Evolutionary conservation across 371 early-diverging fungal genomes (phyloP), one percentile per base, ranked within the genome.

Genomic region (Rhizopus stolonifer): DNA sequence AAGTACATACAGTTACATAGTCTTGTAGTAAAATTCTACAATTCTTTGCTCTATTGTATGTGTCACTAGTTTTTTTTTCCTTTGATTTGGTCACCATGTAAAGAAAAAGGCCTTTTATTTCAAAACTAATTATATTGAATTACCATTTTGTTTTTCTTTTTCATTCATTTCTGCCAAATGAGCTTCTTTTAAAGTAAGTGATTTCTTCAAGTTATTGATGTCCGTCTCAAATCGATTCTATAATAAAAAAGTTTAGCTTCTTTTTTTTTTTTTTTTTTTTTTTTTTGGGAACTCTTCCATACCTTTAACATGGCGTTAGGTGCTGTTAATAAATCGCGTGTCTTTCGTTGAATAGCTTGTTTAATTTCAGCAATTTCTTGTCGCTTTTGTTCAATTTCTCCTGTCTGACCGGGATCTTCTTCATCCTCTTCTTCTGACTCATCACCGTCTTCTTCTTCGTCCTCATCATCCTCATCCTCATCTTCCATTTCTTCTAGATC

Each of bases 291-390:
- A n/a, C n/a, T n/a, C n/a, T n/a, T n/a, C n/a, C n/a, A n/a, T 67
- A 74, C 78, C 74, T 72, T 72, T 1, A 78, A 33, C 56, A 78
- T 78, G 6, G 74, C 69, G 48, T 78, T 78, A n/a, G 74, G 70
- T 15, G 74, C 74, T 22, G 74, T 70, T 1, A 61, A 46, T 13
- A 72, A 46, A 65, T 78, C 72, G 1, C 64, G 57, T 3, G 53
- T 65, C 58, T 78, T 74, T 13, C 69, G 47, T 36, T 78, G 70
- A 46, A 78, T 74, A 11, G 74, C 70, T 55, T 70, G 70, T 47
- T 74, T 67, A 39, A 74, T 65, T 54, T 74, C 78, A 24, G 63
- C 55, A 56, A 78, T 74, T 54, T 78, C 78, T 62, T 74, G 77
- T n/a, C 65, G 70, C 52, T 77, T 77, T 77, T 77, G 77, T 64